A percentile compares a stretch with the other conserved stretches of the same genome.
Evolutionary conservation across 176 grass and related monocot species (phyloP).

Genomic region (Cocos nucifera): DNA sequence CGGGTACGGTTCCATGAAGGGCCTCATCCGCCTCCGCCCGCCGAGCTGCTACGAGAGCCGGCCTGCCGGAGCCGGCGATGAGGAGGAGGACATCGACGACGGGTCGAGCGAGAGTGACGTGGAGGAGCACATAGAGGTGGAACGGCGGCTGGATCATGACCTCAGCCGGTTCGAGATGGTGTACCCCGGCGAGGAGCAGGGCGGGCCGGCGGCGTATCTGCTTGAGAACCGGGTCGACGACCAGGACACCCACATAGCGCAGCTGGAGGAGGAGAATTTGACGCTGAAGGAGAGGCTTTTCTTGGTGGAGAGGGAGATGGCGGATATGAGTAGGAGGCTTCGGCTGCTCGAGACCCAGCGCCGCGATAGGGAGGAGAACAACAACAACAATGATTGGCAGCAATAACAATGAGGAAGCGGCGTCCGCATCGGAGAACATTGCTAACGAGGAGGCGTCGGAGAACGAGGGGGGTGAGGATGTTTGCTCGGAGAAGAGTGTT

Average conservation of each 20-base stretch:
- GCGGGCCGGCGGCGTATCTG: background rate
- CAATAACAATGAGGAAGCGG: background rate
- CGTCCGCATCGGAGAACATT: background rate
- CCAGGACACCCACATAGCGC: constrained; percentile 43
- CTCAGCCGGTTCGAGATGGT: constrained; percentile 96
- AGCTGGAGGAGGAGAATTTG: constrained; percentile 87
- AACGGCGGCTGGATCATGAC: constrained; percentile 83
- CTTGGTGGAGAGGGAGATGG: constrained; percentile 75
- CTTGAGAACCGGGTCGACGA: constrained; percentile 33
- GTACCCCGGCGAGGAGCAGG: constrained; percentile 32
- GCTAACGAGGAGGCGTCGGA: background rate
- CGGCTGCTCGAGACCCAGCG: constrained; percentile 30
- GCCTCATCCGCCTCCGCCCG: constrained; percentile 70
- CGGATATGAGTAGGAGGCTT: constrained; percentile 50
- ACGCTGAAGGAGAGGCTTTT: constrained; percentile 82
- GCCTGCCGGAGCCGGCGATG: constrained; percentile 27
- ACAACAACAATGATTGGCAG: background rate
- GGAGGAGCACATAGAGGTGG: constrained; percentile 81
- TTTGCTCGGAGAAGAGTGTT: too few relatives aligned
- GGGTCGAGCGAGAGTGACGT: constrained; percentile 70
- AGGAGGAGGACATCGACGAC: constrained; percentile 29
- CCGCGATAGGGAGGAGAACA: background rate
- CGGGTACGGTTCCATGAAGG: constrained; percentile 91
- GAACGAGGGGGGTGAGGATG: too few relatives aligned
- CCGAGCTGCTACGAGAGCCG: constrained; percentile 19